phyloP scores from a whole-genome alignment of 2,329 filamentous ascomycete species.

The Peltaster fructicola region DNA sequence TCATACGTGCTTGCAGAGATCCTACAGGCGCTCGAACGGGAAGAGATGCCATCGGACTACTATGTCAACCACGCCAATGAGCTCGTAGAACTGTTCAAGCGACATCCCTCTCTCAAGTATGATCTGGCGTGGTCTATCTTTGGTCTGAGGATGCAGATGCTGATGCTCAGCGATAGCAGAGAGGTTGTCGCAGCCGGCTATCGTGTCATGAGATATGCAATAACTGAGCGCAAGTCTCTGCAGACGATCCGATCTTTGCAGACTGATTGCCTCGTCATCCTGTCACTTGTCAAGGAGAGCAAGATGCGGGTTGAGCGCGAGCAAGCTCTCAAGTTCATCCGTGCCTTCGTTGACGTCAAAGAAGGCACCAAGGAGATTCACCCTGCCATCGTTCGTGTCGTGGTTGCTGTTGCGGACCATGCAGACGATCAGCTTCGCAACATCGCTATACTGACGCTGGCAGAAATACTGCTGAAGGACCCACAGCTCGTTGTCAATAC shows the following conservation, averaged over 20 bases:
- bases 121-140: constrained; percentile 94
- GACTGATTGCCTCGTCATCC: constrained; percentile 80
- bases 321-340: constrained; percentile 89
- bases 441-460: constrained; percentile 82
- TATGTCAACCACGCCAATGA: constrained; percentile 87
- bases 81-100: constrained; percentile 89
- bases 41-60: constrained; percentile 80
- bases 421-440: constrained; percentile 69
- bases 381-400: constrained; percentile 67
- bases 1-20: constrained; percentile 83
- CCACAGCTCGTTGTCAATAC: constrained; percentile 65
- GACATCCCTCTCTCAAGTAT: constrained; percentile 84
- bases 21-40: constrained; percentile 71
- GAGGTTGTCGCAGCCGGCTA: constrained; percentile 94
- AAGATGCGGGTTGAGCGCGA: constrained; percentile 96
- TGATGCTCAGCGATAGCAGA: constrained; percentile 87
- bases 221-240: constrained; percentile 78
- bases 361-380: constrained; percentile 80
- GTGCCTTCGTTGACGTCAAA: constrained; percentile 89
- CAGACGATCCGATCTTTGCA: constrained; percentile 75
- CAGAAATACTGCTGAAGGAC: constrained; percentile 77
- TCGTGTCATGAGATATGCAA: constrained; percentile 80
- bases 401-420: constrained; percentile 80
- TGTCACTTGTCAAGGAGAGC: constrained; percentile 85
- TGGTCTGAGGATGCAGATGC: constrained; percentile 79